phyloP scores from a whole-genome alignment of 257 asterid genomes.

The Ilex asprella region DNA sequence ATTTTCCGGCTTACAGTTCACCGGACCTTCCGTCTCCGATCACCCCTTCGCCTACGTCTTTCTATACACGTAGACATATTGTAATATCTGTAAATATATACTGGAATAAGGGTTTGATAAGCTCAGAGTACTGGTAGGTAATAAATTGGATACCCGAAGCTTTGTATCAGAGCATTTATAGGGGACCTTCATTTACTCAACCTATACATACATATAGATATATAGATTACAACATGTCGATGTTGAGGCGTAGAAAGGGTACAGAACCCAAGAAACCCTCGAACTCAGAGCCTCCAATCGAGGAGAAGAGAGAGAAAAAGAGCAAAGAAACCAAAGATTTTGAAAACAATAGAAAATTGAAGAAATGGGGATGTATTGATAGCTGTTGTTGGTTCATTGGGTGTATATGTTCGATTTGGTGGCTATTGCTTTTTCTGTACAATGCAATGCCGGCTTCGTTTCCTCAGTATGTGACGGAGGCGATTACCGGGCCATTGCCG shows the following conservation, averaged over 20 bases:
- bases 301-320: constrained; percentile 16
- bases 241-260: constrained; percentile 35
- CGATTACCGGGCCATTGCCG: constrained; percentile 67
- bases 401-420: constrained; percentile 72
- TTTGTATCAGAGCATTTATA: too few species aligned
- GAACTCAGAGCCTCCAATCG: constrained; percentile 8
- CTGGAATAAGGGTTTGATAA: too few species aligned
- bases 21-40: too few species aligned
- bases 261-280: constrained; percentile 19
- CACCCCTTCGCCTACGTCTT: too few species aligned
- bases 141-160: too few species aligned
- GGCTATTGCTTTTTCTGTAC: constrained; percentile 62
- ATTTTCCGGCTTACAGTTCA: too few species aligned
- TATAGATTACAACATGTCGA: constrained; percentile 9
- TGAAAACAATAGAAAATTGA: constrained; percentile 9
- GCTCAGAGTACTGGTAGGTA: too few species aligned
- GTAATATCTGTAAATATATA: too few species aligned
- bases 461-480: constrained; percentile 84
- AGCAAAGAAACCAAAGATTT: constrained; percentile 8
- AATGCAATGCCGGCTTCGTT: constrained; percentile 73
- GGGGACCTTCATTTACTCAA: too few species aligned
- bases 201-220: not conserved
- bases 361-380: constrained; percentile 58
- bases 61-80: too few species aligned
- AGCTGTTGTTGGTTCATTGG: constrained; percentile 85